A percentile compares a stretch with the other conserved stretches of the same genome.
Evolutionary conservation across 1,284 basidiomycete genomes (phyloP).

Genomic region (Ceratobasidium sp.): DNA sequence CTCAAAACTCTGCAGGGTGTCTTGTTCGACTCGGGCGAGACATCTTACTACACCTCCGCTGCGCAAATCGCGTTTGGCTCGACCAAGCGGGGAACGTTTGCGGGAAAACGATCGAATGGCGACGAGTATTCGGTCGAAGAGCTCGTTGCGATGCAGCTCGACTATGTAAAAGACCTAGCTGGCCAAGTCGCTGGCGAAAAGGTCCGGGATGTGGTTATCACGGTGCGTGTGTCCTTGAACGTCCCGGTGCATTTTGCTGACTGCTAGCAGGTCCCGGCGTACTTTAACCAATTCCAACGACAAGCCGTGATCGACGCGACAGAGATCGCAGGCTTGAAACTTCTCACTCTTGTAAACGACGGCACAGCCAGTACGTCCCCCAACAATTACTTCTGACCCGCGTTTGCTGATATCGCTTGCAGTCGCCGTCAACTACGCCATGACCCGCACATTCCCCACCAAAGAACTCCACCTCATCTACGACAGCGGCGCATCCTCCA

Average conservation of each 20-base stretch:
- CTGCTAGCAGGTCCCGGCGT: conserved; percentile 78
- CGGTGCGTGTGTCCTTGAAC: conserved; percentile 59
- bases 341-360: conserved; percentile 90
- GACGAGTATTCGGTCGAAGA: conserved; percentile 88
- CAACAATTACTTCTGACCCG: too few species aligned
- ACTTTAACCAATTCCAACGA: conserved; percentile 88
- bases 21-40: conserved; percentile 71
- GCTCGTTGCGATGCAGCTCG: conserved; percentile 93
- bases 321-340: conserved; percentile 88
- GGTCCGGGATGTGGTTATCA: conserved; percentile 84
- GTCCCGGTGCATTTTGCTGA: background rate
- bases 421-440: conserved; percentile 95
- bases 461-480: conserved; percentile 91
- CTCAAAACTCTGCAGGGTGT: conserved; percentile 90
- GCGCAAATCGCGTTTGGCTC: conserved; percentile 74
- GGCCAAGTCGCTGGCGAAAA: conserved; percentile 80
- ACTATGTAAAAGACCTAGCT: conserved; percentile 90
- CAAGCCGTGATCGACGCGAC: conserved; percentile 92
- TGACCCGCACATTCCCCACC: conserved; percentile 87
- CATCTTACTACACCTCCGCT: conserved; percentile 65
- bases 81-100: conserved; percentile 72
- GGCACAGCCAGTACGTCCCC: conserved; percentile 73
- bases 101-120: conserved; percentile 63
- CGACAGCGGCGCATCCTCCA: conserved; percentile 91
- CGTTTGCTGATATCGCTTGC: background rate